Conservation (phyloP, 2,329 filamentous ascomycete species). For the Aspergillus jensenii region DNA sequence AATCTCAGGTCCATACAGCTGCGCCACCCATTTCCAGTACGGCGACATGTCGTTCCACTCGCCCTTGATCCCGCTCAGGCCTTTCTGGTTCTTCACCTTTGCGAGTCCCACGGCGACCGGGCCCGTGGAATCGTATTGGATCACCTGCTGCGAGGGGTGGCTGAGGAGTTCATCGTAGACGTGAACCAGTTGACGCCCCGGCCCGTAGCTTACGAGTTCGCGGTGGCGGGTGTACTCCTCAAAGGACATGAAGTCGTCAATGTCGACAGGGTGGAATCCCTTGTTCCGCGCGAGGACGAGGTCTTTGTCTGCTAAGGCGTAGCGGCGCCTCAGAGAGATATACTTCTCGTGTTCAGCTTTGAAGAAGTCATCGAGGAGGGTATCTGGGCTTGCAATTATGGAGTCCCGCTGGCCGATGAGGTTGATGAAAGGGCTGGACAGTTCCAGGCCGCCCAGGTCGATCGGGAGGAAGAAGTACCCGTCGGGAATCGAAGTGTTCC, state of each 20-base stretch:
- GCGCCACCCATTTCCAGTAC: slow-evolving; percentile 14
- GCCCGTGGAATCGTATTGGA: slow-evolving; percentile 2
- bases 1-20: slow-evolving; percentile 15
- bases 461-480: slow-evolving; percentile 17
- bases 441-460: slow-evolving; percentile 14
- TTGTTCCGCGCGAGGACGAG: background rate
- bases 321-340: background rate
- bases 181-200: background rate
- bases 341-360: slow-evolving; percentile 2
- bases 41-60: slow-evolving; percentile 3
- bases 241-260: slow-evolving; percentile 10
- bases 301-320: background rate
- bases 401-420: slow-evolving; percentile 9
- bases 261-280: background rate
- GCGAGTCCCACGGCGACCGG: background rate
- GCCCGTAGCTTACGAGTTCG: slow-evolving; percentile 5
- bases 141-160: slow-evolving; percentile 3
- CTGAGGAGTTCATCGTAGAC: slow-evolving; percentile 10
- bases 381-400: background rate
- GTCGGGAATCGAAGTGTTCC: slow-evolving; percentile 6
- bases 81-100: background rate
- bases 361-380: slow-evolving; percentile 9
- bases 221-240: slow-evolving; percentile 14
- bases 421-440: slow-evolving; percentile 14
- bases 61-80: background rate